These are phyloP conservation scores for Tetraselmis chui DNA, from an alignment of 139 green algal genomes.

Conservation along the genomic window DNA sequence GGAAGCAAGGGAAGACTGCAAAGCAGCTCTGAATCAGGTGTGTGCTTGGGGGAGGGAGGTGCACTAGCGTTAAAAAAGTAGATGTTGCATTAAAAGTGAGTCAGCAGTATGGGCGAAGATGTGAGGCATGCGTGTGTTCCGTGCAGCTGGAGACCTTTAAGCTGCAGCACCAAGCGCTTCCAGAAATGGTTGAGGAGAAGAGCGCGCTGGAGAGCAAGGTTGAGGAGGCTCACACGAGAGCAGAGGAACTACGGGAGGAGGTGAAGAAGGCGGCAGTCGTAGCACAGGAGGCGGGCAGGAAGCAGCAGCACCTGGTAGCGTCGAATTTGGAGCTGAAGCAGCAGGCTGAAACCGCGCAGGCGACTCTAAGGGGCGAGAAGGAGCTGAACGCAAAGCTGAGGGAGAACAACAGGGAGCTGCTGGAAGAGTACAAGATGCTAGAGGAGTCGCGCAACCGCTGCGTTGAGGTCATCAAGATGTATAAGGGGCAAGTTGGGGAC, in stretches of 20 bases:
- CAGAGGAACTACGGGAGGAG: neutral
- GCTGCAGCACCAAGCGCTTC: neutral
- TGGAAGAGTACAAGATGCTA: neutral
- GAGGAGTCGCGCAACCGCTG: neutral
- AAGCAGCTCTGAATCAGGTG: neutral
- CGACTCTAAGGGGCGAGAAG: neutral
- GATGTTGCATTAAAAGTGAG: too few species aligned
- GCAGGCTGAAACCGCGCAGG: neutral
- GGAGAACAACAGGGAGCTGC: neutral
- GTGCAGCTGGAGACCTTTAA: neutral
- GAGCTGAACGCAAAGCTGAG: neutral
- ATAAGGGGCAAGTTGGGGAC: neutral
- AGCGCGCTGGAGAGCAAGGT: neutral
- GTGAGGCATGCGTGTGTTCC: too few species aligned
- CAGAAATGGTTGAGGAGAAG: neutral
- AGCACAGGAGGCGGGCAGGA: neutral
- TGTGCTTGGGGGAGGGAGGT: too few species aligned
- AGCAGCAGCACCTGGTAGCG: neutral
- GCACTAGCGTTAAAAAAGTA: too few species aligned
- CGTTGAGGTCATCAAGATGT: neutral
- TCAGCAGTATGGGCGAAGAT: too few species aligned
- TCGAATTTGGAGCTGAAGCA: neutral
- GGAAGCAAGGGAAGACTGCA: neutral
- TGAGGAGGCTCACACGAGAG: neutral
- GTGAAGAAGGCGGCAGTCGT: neutral